A percentile compares a stretch with the other conserved stretches of the same genome.
Conservation (phyloP, 768 basidiomycete genomes). For the Leccinum arenicola region DNA sequence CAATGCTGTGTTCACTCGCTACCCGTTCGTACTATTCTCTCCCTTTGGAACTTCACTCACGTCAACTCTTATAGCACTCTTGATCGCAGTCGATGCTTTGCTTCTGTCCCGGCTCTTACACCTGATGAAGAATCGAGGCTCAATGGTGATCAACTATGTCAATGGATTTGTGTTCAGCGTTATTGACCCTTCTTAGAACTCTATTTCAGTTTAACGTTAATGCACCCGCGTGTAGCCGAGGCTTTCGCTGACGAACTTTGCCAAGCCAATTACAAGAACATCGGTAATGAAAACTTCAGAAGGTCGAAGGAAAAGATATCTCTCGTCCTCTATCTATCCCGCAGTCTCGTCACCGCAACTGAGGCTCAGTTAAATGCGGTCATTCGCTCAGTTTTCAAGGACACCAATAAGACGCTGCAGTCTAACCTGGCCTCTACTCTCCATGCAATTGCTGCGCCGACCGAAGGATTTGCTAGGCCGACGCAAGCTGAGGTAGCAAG, state of each 20-base stretch:
- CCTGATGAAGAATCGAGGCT: slow-evolving; percentile 15
- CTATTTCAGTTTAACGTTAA: slow-evolving; percentile 14
- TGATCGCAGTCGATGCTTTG: slow-evolving; percentile 17
- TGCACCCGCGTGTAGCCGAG: slow-evolving; percentile 21
- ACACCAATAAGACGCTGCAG: slow-evolving; percentile 12
- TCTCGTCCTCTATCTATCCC: slow-evolving; percentile 17
- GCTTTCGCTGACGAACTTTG: slow-evolving; percentile 19
- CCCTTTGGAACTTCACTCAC: background rate
- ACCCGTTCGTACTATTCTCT: slow-evolving; percentile 16
- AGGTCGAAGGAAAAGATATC: slow-evolving; percentile 24
- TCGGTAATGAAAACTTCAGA: slow-evolving; percentile 20
- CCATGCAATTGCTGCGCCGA: slow-evolving; percentile 5
- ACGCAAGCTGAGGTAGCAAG: slow-evolving; percentile 8
- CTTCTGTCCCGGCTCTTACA: slow-evolving; percentile 11
- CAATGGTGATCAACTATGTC: slow-evolving; percentile 3
- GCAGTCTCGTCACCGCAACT: slow-evolving; percentile 10
- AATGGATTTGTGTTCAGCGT: background rate
- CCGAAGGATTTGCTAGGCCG: slow-evolving; percentile 1
- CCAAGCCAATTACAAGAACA: slow-evolving; percentile 11
- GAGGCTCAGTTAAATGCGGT: slow-evolving; percentile 15
- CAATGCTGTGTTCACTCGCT: slow-evolving; percentile 26
- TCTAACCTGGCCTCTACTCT: slow-evolving; percentile 17
- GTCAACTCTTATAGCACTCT: slow-evolving; percentile 11
- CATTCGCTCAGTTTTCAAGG: slow-evolving; percentile 13
- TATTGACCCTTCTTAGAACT: slow-evolving; percentile 7